Evolutionary conservation across 495 filamentous ascomycete genomes (phyloP), one percentile per base, ranked within the genome.

Genomic region (Penicillium daleae): DNA sequence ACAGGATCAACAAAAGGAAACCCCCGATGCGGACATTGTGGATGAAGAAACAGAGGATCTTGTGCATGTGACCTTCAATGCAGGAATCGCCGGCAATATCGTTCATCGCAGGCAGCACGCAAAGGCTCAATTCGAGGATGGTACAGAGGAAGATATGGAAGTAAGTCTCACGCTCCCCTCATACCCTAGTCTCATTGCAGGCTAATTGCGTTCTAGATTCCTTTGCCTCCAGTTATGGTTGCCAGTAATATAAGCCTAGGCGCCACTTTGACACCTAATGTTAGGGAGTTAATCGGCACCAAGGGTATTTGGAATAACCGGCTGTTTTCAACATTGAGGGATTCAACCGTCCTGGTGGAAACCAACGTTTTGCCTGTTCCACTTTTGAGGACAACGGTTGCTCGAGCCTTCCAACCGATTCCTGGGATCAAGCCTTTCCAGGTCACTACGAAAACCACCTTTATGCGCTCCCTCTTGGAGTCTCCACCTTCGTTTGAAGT

Each of bases 341-440:
- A 75, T 27, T 72, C 80, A 21, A 58, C 44, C 13, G 62, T 76
- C 10, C 56, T 59, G 15, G 55, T 73, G 1, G 65, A 66, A 26
- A 66, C 70, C 17, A 60, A 65, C 9, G 32, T 76, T 46, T 60
- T 82, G 19, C 78, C 80, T 19, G 32, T 40, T 8, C 75, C 73
- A 6, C 37, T 68, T 4, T 26, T 82, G 19, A 61, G 69, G 32
- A 68, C 75, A 4, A 72, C 61, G 6, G 19, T 80, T 40, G 59
- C 61, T 26, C 76, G 77, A 32, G 59, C 65, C 15, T 63, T 79
- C 24, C 59, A 66, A 10, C 73, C 72, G 12, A 59, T 79, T 32
- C 62, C 71, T 32, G 72, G 73, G 21, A 74, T 72, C 39, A 72
- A 64, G 46, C 79, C 78, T 0, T 71, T 82, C 56, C 67, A 63